These are phyloP conservation scores for Bocquillonia castaneifolia DNA, from an alignment of 441 rosid genomes.

Conservation along the genomic window DNA sequence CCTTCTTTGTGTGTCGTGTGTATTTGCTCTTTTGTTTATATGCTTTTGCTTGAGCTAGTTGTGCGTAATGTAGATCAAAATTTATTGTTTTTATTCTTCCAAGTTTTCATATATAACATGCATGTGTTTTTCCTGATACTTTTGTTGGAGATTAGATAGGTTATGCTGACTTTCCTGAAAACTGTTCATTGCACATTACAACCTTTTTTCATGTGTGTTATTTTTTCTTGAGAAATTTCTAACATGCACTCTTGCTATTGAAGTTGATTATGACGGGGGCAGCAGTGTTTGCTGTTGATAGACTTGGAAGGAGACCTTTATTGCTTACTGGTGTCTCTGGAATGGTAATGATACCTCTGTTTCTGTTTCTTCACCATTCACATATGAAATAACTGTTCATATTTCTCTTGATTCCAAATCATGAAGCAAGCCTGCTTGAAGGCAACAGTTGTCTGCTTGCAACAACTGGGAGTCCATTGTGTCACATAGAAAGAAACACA, in stretches of 20 bases:
- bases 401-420: background rate
- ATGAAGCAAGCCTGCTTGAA: slow-evolving; percentile 3
- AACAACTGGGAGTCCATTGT: background rate
- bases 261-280: slow-evolving; percentile 89
- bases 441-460: background rate
- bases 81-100: background rate
- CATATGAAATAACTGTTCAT: background rate
- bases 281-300: slow-evolving; percentile 82
- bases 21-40: background rate
- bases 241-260: slow-evolving; percentile 14
- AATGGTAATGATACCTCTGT: slow-evolving; percentile 49
- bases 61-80: background rate
- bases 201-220: too few species aligned
- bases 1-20: background rate
- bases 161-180: background rate
- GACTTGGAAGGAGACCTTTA: slow-evolving; percentile 92
- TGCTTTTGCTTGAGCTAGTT: background rate
- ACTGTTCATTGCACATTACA: background rate
- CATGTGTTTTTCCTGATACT: background rate
- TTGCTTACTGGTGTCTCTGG: slow-evolving; percentile 92
- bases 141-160: background rate
- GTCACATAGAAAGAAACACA: background rate
- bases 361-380: slow-evolving; percentile 4
- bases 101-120: slow-evolving; percentile 1
- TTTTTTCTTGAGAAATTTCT: slow-evolving; percentile 3